Conservation (phyloP, 345 rosid species). For the Viola odorata region DNA sequence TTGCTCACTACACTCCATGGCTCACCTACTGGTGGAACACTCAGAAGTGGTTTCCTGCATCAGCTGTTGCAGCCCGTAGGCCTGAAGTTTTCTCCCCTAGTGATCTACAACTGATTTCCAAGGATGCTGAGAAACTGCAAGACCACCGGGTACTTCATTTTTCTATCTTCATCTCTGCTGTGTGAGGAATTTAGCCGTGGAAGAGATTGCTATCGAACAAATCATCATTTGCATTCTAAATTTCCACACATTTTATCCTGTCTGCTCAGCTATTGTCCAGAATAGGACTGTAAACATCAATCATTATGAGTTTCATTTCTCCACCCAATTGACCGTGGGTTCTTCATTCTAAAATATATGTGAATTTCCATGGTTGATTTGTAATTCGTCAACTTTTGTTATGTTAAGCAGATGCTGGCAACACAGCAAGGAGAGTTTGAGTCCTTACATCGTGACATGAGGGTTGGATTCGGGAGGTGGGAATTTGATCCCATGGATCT, state of each 20-base stretch:
- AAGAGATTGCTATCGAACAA: no score
- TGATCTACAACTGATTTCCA: slow-evolving; percentile 12
- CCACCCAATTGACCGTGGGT: no score
- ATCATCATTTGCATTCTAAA: no score
- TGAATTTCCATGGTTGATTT: not conserved
- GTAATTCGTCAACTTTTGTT: not conserved
- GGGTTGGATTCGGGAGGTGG: slow-evolving; percentile 27
- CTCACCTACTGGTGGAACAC: slow-evolving; percentile 28
- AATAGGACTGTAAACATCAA: no score
- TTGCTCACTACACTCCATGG: slow-evolving; percentile 18
- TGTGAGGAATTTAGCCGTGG: no score
- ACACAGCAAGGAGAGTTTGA: slow-evolving; percentile 21
- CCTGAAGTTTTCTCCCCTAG: slow-evolving; percentile 11
- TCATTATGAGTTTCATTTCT: no score
- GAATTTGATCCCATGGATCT: slow-evolving; percentile 27
- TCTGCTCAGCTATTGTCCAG: no score
- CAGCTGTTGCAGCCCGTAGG: slow-evolving; percentile 4
- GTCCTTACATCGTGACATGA: slow-evolving; percentile 17
- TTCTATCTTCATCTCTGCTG: not conserved
- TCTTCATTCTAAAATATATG: no score
- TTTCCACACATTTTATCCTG: no score
- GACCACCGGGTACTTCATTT: slow-evolving; percentile 5
- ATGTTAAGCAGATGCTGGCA: slow-evolving; percentile 7
- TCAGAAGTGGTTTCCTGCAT: slow-evolving; percentile 24
- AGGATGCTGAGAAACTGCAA: not conserved